Base-by-base conservation (phyloP, 768 basidiomycete species). In the Nevesoporus exiguus region DNA sequence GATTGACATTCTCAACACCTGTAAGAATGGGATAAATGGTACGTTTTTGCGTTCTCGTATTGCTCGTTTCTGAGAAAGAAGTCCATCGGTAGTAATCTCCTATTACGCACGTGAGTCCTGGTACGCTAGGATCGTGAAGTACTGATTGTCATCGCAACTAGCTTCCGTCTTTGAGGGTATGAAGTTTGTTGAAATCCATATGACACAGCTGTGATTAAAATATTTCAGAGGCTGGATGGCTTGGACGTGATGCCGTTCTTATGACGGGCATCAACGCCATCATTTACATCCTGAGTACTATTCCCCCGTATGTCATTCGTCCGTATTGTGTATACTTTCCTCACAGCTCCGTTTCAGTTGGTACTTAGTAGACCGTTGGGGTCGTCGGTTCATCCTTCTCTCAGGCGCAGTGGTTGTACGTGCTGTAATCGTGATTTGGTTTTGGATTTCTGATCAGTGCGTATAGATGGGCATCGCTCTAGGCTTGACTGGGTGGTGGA, bases 211-310 rank as follows among this genome's bases (percentile, higher is more conserved):
- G 33, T 10, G 29, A 34, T 48, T 66, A 52, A 65, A 45, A 53
- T 36, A 46, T 52, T 55, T 30, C 39, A 94, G 92, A 87, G 78
- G 95, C 95, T 49, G 95, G 95, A 52, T 98, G 94, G 93, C 79
- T 94, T 49, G 95, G 95, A 14, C 81, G 95, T 37, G 84, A 95
- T 64, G 95, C 95, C 13, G 82, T 98, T 56, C 77, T 98, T 24
- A 98, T 98, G 95, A 92, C 94, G 13, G 95, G 94, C 2, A 89
- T 97, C 65, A 98, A 97, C 63, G 83, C 88, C 7, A 76, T 90
- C 50, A 86, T 93, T 56, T 93, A 93, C 59, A 64, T 91, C 22
- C 72, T 88, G 13, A 87, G 85, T 64, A 90, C 92, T 5, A 71
- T 95, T 37, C 91, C 91, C 6, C 87, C 93, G 88, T 93, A 58